Evolutionary conservation across 257 asterid species (phyloP).

Genomic region (Solanum chiquidenum): DNA sequence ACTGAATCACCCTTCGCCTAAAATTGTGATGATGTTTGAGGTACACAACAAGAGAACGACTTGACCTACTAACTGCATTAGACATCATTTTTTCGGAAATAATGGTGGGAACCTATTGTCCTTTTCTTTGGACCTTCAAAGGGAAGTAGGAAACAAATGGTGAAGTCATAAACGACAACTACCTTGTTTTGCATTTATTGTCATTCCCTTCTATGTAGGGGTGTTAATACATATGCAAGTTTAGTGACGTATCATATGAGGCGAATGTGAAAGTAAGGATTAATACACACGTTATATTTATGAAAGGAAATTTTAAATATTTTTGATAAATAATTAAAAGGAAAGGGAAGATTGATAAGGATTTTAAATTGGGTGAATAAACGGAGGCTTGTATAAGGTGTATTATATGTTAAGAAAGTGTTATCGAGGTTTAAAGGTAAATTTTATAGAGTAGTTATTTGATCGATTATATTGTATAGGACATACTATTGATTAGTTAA

Average conservation of each 20-base stretch:
- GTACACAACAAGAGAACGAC: background rate
- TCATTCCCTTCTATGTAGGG: background rate
- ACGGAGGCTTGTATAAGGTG: background rate
- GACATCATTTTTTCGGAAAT: background rate
- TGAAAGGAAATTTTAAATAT: background rate
- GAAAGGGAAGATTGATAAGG: too few relatives aligned
- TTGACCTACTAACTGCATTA: background rate
- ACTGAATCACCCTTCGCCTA: too few relatives aligned
- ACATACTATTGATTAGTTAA: accelerated
- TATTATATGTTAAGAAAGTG: background rate
- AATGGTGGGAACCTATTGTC: background rate
- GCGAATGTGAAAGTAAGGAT: background rate
- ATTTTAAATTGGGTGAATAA: too few relatives aligned
- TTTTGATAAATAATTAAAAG: too few relatives aligned
- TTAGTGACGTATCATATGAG: background rate
- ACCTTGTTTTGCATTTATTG: background rate
- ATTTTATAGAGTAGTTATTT: background rate
- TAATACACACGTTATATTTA: background rate
- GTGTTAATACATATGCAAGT: background rate
- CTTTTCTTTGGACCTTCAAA: background rate
- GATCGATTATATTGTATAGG: background rate
- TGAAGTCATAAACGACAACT: background rate
- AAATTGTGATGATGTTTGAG: too few relatives aligned
- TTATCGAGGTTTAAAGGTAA: background rate
- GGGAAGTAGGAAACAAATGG: background rate